phyloP scores from a whole-genome alignment of 108 stramenopile genomes.

The Cyclotella baltica region DNA sequence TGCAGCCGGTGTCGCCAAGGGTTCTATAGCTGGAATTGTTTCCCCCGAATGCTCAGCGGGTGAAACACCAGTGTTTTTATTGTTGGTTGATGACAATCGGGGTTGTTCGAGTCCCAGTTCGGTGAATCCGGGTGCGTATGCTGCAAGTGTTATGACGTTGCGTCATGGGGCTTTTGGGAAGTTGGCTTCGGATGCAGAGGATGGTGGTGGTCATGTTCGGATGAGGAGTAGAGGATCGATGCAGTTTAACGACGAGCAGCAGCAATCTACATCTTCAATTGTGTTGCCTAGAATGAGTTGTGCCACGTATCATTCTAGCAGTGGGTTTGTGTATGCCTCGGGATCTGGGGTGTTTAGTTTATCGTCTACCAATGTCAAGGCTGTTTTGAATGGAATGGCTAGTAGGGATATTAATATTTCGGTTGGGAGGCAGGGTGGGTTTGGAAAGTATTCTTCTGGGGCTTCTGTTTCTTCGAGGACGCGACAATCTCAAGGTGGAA shows the following conservation, averaged over 20 bases:
- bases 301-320: conserved; percentile 66
- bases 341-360: conserved; percentile 63
- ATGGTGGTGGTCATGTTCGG: neutral
- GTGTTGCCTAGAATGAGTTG: conserved; percentile 65
- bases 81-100: conserved; percentile 83
- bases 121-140: conserved; percentile 63
- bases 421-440: neutral
- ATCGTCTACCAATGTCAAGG: conserved; percentile 25
- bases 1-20: conserved; percentile 40
- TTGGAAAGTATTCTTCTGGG: neutral
- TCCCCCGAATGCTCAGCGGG: neutral
- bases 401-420: neutral
- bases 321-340: conserved; percentile 77
- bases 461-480: conserved; percentile 1
- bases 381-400: conserved; percentile 39
- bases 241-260: neutral
- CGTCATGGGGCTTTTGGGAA: conserved; percentile 70
- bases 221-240: neutral
- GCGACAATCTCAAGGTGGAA: neutral
- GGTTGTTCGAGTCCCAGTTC: conserved; percentile 32
- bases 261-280: neutral
- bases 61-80: conserved; percentile 62
- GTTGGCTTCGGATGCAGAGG: conserved; percentile 11
- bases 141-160: conserved; percentile 65
- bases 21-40: conserved; percentile 48